Base-by-base conservation (phyloP, 352 stramenopile species). In the Phytophthora sp. region DNA sequence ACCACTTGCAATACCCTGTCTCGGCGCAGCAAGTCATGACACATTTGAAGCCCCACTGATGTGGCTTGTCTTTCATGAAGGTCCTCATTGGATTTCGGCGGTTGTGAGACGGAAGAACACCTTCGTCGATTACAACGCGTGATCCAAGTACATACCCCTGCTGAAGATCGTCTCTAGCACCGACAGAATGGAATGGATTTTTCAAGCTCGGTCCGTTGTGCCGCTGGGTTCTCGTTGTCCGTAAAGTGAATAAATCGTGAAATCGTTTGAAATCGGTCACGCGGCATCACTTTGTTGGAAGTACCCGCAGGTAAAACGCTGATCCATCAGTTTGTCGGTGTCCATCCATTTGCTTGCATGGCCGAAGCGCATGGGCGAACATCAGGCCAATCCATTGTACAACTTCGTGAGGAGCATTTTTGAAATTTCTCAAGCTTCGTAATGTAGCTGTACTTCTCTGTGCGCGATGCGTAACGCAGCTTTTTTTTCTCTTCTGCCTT, bases 351-450 rank as follows among this genome's bases (percentile, higher is more conserved):
- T 12, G 21, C 13, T 50, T 50, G 21, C 11, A 21, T 2, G 42
- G 8, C 1, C 46, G 2, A 6, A 52, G 16, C 0, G 26, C 26
- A 24, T 35, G 44, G 16, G 24, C 44, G 2, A 61, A 0, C 39
- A 52, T 61, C 39, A 61, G 50, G 7, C 33, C 51, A 39, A 66
- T 33, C 30, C 31, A 60, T 36, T 47, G 53, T 7, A 53, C 45
- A 39, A 70, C 4, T 50, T 70, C 54, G 31, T 64, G 47, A 11
- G 62, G 36, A 21, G 39, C 15, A 26, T 44, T 35, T 53, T 24
- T 44, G 4, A 26, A 51, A 53, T 23, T 45, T 62, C 20, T 38
- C 15, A 16, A 52, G 42, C 1, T 42, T 51, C 15, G 53, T 31
- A 42, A 49, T 23, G 12, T 21, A n/a, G 35, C 24, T n/a, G 26